A percentile compares a stretch with the other conserved stretches of the same genome.
Conservation (phyloP, 2,329 filamentous ascomycete genomes). For the Torrubiellomyces zombiae region DNA sequence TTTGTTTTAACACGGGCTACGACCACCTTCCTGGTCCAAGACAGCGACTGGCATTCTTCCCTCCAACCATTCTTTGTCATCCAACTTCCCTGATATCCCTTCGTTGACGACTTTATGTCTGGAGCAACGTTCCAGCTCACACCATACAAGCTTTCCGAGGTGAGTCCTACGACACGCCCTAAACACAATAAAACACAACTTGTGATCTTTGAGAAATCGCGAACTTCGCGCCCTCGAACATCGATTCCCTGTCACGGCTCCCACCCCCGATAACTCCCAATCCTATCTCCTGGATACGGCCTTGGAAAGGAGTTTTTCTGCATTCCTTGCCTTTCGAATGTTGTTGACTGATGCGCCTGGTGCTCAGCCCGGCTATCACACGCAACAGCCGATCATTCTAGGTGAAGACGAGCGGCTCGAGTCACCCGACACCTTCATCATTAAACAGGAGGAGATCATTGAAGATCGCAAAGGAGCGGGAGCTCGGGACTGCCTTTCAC, state of each 20-base stretch:
- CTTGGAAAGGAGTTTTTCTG: too few species aligned
- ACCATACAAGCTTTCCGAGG: slow-evolving; percentile 42
- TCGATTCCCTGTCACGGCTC: too few species aligned
- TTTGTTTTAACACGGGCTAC: slow-evolving; percentile 17
- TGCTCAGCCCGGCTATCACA: slow-evolving; percentile 32
- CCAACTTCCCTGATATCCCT: slow-evolving; percentile 11
- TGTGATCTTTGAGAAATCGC: slow-evolving; percentile 1
- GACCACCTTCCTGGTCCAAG: slow-evolving; percentile 18
- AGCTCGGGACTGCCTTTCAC: slow-evolving; percentile 39
- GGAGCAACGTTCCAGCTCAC: slow-evolving; percentile 36
- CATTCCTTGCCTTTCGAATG: slow-evolving; percentile 2
- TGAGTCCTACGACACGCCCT: slow-evolving; percentile 20
- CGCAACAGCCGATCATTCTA: slow-evolving; percentile 39
- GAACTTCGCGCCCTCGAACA: too few species aligned
- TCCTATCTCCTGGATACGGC: neutral
- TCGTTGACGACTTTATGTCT: slow-evolving; percentile 38
- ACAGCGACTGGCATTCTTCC: slow-evolving; percentile 21
- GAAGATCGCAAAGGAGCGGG: slow-evolving; percentile 34
- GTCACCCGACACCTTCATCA: slow-evolving; percentile 38
- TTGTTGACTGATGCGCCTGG: slow-evolving; percentile 9
- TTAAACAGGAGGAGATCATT: slow-evolving; percentile 39
- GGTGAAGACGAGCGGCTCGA: slow-evolving; percentile 36
- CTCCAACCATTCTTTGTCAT: slow-evolving; percentile 19
- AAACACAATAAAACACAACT: neutral
- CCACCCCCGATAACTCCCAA: neutral